These are phyloP conservation scores for Musa troglodytarum DNA, from an alignment of 176 grass and related monocot species.

Conservation along the genomic window DNA sequence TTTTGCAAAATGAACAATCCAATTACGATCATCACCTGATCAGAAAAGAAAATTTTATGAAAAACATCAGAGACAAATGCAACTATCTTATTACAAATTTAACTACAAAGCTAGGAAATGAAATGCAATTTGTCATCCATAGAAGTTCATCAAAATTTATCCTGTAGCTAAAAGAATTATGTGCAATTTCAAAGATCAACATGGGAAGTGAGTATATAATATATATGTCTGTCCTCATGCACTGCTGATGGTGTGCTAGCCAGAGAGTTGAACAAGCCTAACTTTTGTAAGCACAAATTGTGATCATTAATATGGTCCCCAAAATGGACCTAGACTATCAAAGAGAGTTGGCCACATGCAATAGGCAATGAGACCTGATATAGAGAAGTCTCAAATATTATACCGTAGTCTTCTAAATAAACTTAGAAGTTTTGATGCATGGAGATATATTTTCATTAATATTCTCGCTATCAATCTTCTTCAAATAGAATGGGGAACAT, in stretches of 20 bases:
- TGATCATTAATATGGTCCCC: no score
- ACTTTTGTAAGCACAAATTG: no score
- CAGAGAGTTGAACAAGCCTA: no score
- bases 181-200: neutral
- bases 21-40: slow-evolving; percentile 52
- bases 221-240: neutral
- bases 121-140: neutral
- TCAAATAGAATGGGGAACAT: neutral
- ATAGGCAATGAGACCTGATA: no score
- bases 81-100: neutral
- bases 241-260: no score
- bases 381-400: no score
- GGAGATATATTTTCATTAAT: no score
- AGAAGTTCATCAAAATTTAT: neutral
- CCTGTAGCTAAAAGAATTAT: neutral
- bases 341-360: no score
- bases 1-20: slow-evolving; percentile 61
- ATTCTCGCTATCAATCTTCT: no score
- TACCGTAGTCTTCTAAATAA: no score
- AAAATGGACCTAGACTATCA: no score
- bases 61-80: neutral
- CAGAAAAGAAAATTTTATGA: slow-evolving; percentile 14
- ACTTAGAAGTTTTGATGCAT: no score
- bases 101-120: neutral
- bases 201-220: neutral